These are phyloP conservation scores for Phaeomoniella chlamydospora DNA, from an alignment of 2,329 filamentous ascomycete genomes.

Conservation along the genomic window DNA sequence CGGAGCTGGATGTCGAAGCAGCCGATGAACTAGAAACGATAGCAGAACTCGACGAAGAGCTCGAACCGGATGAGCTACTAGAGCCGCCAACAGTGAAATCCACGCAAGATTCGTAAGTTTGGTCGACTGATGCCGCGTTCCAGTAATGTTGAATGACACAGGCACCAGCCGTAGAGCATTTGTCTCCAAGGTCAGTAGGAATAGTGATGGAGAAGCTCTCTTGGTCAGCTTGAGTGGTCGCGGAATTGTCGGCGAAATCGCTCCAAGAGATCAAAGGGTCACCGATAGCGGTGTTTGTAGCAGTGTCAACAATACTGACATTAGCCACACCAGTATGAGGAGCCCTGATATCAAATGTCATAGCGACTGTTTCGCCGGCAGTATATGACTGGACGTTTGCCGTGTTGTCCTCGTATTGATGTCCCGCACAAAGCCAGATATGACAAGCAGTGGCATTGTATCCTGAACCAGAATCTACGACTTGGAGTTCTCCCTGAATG, in stretches of 20 bases:
- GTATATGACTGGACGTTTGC: slow-evolving; percentile 32
- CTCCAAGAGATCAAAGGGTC: slow-evolving; percentile 38
- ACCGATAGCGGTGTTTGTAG: slow-evolving; percentile 37
- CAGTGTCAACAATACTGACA: slow-evolving; percentile 42
- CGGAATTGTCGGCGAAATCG: slow-evolving; percentile 36
- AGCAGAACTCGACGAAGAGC: not conserved
- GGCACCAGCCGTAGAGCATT: slow-evolving; percentile 32
- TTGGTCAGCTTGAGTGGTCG: slow-evolving; percentile 27
- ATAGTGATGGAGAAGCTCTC: slow-evolving; percentile 39
- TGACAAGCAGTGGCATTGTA: slow-evolving; percentile 33
- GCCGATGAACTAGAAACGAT: not conserved
- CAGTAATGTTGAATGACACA: slow-evolving; percentile 3
- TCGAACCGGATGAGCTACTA: not conserved
- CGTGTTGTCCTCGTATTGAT: slow-evolving; percentile 41
- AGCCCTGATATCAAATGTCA: slow-evolving; percentile 28
- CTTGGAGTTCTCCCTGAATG: slow-evolving; percentile 39
- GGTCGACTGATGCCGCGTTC: slow-evolving; percentile 34
- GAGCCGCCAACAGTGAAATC: slow-evolving; percentile 29
- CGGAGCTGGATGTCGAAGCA: not conserved
- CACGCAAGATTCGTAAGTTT: slow-evolving; percentile 50
- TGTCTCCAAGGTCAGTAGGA: slow-evolving; percentile 29
- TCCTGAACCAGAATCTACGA: slow-evolving; percentile 31
- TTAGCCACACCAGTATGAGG: slow-evolving; percentile 43
- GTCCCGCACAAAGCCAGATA: slow-evolving; percentile 44
- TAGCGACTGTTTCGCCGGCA: slow-evolving; percentile 16